Evolutionary conservation across 2,329 filamentous ascomycete genomes (phyloP), one percentile per base, ranked within the genome.

Genomic region (Sporothrix globosa): DNA sequence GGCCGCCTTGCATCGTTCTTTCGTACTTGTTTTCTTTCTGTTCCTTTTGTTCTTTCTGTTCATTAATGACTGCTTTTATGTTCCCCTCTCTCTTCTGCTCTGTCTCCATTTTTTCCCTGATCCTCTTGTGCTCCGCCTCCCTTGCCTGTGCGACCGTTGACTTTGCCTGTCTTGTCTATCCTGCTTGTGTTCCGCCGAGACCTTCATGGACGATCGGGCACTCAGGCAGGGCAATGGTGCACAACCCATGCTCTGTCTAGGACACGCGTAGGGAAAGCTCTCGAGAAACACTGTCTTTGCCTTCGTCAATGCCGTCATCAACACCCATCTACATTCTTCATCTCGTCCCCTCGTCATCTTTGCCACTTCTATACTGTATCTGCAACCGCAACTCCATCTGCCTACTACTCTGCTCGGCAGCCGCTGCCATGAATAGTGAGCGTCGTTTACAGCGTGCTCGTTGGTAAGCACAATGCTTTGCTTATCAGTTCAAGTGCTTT

Each of bases 111-210:
- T 53, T 46, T 68, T 56, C 48, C 56, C 46, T n/a, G 19, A 39
- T 68, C 27, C 14, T 53, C 39, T 56, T 39, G 5, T 14, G 46
- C 44, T 17, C 46, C 21, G 9, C 54, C 67, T 50, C 53, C 67
- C 67, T 68, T 68, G 53, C 67, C 53, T 68, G 27, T 68, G 50
- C 41, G 53, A 60, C 67, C 53, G 67, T 68, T 60, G 34, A 50
- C 39, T 19, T 68, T 63, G 3, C n/a, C 19, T 41, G 19, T 61
- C 14, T 44, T 13, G 44, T 34, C 24, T 65, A 14, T 65, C 24
- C 61, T 65, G 58, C 39, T 13, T 13, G 34, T 68, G 53, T 68
- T 44, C 24, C 67, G 53, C 67, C 67, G 53, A 68, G 67, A 68
- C 67, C 67, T 52, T 21, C 58, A 41, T 60, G 34, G 67, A 39